Evolutionary conservation across 352 stramenopile genomes (phyloP).

Genomic region (Pilasporangium apinafurcum): DNA sequence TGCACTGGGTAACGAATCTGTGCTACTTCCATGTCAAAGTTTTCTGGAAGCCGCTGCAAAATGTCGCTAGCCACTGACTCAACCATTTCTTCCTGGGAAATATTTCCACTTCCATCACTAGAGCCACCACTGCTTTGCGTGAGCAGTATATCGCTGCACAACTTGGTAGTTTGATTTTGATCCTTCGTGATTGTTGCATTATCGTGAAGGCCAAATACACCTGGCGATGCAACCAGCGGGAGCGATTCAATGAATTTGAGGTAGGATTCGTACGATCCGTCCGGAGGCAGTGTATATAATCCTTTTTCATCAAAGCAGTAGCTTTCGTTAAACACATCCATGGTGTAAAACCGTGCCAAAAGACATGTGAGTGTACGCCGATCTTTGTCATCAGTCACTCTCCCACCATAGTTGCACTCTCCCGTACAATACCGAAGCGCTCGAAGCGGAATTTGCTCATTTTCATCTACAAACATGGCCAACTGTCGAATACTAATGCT

Average conservation of each 20-base stretch:
- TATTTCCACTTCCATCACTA: slow-evolving; percentile 44
- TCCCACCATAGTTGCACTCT: slow-evolving; percentile 82
- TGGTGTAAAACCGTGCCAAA: slow-evolving; percentile 68
- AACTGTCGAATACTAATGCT: slow-evolving; percentile 90
- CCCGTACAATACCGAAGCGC: slow-evolving; percentile 77
- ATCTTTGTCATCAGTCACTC: slow-evolving; percentile 86
- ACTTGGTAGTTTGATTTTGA: slow-evolving; percentile 91
- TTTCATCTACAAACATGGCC: slow-evolving; percentile 90
- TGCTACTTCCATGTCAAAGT: slow-evolving; percentile 92
- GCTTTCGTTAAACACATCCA: slow-evolving; percentile 48
- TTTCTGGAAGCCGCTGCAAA: slow-evolving; percentile 71
- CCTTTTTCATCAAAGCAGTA: slow-evolving; percentile 67
- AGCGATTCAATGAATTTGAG: slow-evolving; percentile 83
- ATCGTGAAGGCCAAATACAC: slow-evolving; percentile 92
- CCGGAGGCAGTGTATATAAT: slow-evolving; percentile 67
- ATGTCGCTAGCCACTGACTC: slow-evolving; percentile 85
- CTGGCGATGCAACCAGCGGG: slow-evolving; percentile 81
- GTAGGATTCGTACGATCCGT: slow-evolving; percentile 72
- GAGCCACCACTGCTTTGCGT: slow-evolving; percentile 80
- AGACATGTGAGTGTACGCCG: slow-evolving; percentile 68
- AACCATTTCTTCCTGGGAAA: slow-evolving; percentile 89
- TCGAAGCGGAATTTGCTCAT: slow-evolving; percentile 79
- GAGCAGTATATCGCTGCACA: slow-evolving; percentile 91
- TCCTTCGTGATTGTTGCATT: slow-evolving; percentile 94
- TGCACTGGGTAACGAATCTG: slow-evolving; percentile 89